These are phyloP conservation scores for Coemansia asiatica DNA, from an alignment of 192 early-diverging fungal species.

Conservation along the genomic window DNA sequence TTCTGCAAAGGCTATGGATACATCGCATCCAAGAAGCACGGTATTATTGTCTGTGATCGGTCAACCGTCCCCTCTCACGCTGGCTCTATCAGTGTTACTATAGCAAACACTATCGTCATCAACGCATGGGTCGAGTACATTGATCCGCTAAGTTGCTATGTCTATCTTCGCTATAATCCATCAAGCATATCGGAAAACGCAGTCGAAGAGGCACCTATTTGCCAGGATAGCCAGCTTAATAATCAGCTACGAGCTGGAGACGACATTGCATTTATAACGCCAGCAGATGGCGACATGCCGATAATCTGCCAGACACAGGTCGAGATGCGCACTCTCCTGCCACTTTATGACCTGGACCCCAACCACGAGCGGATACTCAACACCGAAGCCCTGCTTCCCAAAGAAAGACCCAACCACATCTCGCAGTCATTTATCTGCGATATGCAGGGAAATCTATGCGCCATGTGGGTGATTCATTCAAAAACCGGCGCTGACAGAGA, in stretches of 20 bases:
- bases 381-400: constrained; percentile 6
- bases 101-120: constrained; percentile 80
- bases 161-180: background rate
- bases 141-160: constrained; percentile 63
- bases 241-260: background rate
- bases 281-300: background rate
- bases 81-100: constrained; percentile 79
- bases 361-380: constrained; percentile 5
- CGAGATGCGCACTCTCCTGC: constrained; percentile 4
- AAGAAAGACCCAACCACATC: background rate
- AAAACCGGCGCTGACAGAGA: background rate
- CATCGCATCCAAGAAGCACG: constrained; percentile 68
- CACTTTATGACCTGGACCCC: constrained; percentile 8
- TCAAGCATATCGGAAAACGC: background rate
- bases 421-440: constrained; percentile 7
- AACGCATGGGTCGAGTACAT: constrained; percentile 71
- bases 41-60: constrained; percentile 73
- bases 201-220: constrained; percentile 1
- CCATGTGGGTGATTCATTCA: background rate
- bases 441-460: constrained; percentile 1
- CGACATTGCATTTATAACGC: background rate
- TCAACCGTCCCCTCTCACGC: constrained; percentile 74
- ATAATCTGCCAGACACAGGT: constrained; percentile 4
- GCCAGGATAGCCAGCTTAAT: background rate
- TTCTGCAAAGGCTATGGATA: constrained; percentile 58